Evolutionary conservation across 1,284 basidiomycete species (phyloP).

Genomic region (Lignosus rhinocerotis): DNA sequence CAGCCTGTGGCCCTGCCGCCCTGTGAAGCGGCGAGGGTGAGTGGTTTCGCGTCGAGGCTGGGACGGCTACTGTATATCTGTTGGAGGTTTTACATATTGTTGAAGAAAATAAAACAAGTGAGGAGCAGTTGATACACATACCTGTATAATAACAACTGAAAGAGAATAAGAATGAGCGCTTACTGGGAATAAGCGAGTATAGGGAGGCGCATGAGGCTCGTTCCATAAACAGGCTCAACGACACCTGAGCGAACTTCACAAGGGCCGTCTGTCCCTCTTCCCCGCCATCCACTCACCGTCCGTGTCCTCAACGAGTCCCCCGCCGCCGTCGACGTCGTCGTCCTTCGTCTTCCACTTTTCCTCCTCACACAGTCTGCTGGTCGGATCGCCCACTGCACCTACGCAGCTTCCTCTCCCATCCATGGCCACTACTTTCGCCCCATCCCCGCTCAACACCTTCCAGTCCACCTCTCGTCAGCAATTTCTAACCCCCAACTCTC

Average conservation of each 20-base stretch:
- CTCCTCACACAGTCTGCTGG: conserved; percentile 21
- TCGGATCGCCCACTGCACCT: conserved; percentile 21
- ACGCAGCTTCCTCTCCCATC: conserved; percentile 10
- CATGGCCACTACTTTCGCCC: conserved; percentile 29
- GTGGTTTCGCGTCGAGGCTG: not conserved
- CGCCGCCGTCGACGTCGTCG: not conserved
- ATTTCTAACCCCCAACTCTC: conserved; percentile 27
- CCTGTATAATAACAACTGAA: not conserved
- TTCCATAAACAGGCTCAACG: conserved; percentile 20
- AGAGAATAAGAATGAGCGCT: not conserved
- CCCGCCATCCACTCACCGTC: conserved; percentile 1
- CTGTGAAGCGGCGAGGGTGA: not conserved
- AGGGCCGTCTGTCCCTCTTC: conserved; percentile 11
- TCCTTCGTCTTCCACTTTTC: conserved; percentile 1
- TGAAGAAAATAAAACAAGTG: not conserved
- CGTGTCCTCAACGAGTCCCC: conserved; percentile 8
- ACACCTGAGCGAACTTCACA: conserved; percentile 10
- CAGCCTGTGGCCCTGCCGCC: conserved; percentile 4
- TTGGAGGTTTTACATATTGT: not conserved
- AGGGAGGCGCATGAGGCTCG: not conserved
- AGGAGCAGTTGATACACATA: not conserved
- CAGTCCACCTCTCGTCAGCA: conserved; percentile 24
- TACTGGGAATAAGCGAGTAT: conserved; percentile 1
- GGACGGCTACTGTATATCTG: no score
- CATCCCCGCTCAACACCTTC: conserved; percentile 19